Evolutionary conservation across 2,329 filamentous ascomycete species (phyloP), one percentile per base, ranked within the genome.

Genomic region (Penicillium palitans): DNA sequence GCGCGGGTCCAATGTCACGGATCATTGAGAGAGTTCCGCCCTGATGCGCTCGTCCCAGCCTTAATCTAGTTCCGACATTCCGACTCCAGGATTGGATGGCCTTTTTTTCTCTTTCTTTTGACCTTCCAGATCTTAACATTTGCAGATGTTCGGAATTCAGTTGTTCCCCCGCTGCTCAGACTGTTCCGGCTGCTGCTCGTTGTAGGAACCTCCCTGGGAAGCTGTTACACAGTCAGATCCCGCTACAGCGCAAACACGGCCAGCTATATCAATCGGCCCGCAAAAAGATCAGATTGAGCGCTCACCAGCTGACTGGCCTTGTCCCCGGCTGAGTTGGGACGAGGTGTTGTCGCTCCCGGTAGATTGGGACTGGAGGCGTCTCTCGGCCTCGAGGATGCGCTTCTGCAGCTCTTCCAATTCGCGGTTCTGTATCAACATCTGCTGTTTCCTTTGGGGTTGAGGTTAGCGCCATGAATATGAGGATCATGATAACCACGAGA

Each of bases 351-450:
- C 63, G 41, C 56, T 59, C 52, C 63, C 49, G 12, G 66, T 61
- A 60, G 69, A 57, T 44, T 68, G 68, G 52, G 67, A 61, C 79
- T 80, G 84, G 53, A 98, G 83, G 45, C 89, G 88, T 66, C 89
- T 84, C 77, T 97, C 93, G 77, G 95, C 91, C 70, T 92, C 91
- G 67, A 87, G 88, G 68, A 98, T 86, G 67, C 87, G 88, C 52
- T 87, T 87, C 78, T 97, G 91, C 69, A 98, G 87, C 57, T 88
- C 87, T 76, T 96, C 88, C 66, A 98, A 88, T 76, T 97, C 91
- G 62, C 87, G 85, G 55, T 85, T 86, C 73, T 91, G 90, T 52
- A 83, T 85, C 63, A 83, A 84, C 71, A 98, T 87, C 60, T 85
- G 84, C 72, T 91, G 87, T 78, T 95, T 95, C 77, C 92, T 96